phyloP scores from a whole-genome alignment of 2,329 filamentous ascomycete genomes.

The Sporothrix brunneoviolacea region DNA sequence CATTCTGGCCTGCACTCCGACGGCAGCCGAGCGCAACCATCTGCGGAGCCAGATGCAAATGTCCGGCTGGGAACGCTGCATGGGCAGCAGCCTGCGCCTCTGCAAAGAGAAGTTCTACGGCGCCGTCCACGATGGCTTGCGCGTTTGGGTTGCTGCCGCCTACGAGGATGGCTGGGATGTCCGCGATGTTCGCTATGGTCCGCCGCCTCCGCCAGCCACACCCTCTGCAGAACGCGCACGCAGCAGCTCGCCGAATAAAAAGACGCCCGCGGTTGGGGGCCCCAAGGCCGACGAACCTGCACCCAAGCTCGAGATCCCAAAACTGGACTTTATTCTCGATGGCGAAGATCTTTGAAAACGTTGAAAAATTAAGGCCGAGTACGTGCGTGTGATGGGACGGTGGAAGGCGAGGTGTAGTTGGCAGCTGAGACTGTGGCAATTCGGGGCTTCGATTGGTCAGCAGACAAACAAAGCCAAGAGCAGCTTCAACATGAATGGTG shows the following conservation, averaged over 20 bases:
- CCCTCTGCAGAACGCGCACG: neutral
- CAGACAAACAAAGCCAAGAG: too few species aligned
- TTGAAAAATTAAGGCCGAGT: too few species aligned
- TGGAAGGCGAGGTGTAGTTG: too few species aligned
- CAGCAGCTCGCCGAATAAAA: conserved; percentile 24
- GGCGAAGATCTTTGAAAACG: too few species aligned
- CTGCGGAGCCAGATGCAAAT: conserved; percentile 72
- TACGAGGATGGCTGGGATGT: conserved; percentile 84
- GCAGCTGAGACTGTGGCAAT: too few species aligned
- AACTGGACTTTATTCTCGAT: conserved; percentile 48
- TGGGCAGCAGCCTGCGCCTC: conserved; percentile 75
- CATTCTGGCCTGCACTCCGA: conserved; percentile 73
- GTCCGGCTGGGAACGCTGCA: conserved; percentile 84
- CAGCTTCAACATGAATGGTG: too few species aligned
- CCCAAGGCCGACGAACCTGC: conserved; percentile 42
- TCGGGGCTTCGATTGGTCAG: too few species aligned
- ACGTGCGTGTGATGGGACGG: too few species aligned
- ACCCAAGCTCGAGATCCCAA: conserved; percentile 56
- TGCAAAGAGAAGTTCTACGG: conserved; percentile 99
- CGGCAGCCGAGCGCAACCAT: conserved; percentile 61
- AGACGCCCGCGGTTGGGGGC: conserved; percentile 19
- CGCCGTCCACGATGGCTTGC: conserved; percentile 79
- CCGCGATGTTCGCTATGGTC: conserved; percentile 70
- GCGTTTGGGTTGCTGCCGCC: conserved; percentile 85
- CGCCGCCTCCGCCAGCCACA: conserved; percentile 30